Percentiles rank a stretch among this genome's conserved stretches.
These are phyloP conservation scores for Botrytis cinerea DNA, from an alignment of 2,329 filamentous ascomycete genomes.

Conservation along the genomic window DNA sequence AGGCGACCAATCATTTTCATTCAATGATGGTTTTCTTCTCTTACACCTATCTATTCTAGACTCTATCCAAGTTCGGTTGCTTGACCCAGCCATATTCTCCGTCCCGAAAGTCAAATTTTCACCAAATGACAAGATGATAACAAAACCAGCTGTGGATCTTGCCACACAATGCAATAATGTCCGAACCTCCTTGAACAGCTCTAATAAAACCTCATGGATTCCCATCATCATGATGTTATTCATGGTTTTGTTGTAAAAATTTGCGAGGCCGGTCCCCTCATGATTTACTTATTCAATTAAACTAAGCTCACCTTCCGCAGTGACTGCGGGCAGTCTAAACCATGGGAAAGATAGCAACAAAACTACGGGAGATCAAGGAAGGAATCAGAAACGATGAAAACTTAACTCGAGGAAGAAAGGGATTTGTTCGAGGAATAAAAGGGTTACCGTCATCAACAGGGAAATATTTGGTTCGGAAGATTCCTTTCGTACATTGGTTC, in stretches of 20 bases:
- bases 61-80: not conserved
- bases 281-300: slow-evolving; percentile 7
- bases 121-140: not conserved
- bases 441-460: slow-evolving; percentile 53
- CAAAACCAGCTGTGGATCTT: not conserved
- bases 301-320: not conserved
- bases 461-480: slow-evolving; percentile 60
- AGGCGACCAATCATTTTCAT: not conserved
- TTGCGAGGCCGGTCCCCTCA: not conserved
- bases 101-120: not conserved
- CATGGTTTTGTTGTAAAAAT: not conserved
- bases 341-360: slow-evolving; percentile 2
- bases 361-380: slow-evolving; percentile 18
- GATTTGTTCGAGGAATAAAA: slow-evolving; percentile 22
- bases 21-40: not conserved
- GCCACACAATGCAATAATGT: not conserved
- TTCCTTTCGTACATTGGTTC: slow-evolving; percentile 64
- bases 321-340: not conserved
- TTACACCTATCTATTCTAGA: not conserved
- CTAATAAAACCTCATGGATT: not conserved
- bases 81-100: not conserved
- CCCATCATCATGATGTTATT: not conserved
- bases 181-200: not conserved
- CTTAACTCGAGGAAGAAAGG: slow-evolving; percentile 22
- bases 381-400: slow-evolving; percentile 20